A percentile compares a stretch with the other conserved stretches of the same genome.
Conservation (phyloP, 2,329 filamentous ascomycete genomes). For the Xylariaceae sp. region DNA sequence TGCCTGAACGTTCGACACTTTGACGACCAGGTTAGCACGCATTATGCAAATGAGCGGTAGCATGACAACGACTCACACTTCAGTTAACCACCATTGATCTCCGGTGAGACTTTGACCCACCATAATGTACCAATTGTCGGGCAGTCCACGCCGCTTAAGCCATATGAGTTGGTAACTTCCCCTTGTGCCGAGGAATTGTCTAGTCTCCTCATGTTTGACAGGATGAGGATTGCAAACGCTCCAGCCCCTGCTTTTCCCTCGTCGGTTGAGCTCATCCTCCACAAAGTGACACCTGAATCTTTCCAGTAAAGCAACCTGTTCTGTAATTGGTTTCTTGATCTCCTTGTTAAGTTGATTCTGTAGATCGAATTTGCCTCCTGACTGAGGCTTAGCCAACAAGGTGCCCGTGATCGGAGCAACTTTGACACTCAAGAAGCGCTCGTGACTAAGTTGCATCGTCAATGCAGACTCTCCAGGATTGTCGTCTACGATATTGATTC, state of each 20-base stretch:
- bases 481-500: slow-evolving; percentile 61
- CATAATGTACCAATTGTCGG: slow-evolving; percentile 73
- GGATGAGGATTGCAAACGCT: slow-evolving; percentile 52
- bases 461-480: slow-evolving; percentile 74
- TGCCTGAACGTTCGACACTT: slow-evolving; percentile 31
- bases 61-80: slow-evolving; percentile 56
- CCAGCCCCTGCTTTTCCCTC: slow-evolving; percentile 72
- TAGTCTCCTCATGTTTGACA: slow-evolving; percentile 60
- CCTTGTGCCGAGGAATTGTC: slow-evolving; percentile 66
- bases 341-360: slow-evolving; percentile 71
- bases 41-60: neutral
- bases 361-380: slow-evolving; percentile 59
- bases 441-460: slow-evolving; percentile 71
- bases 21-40: slow-evolving; percentile 20
- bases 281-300: slow-evolving; percentile 66
- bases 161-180: slow-evolving; percentile 71
- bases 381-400: slow-evolving; percentile 73
- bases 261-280: slow-evolving; percentile 66
- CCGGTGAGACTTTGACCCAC: slow-evolving; percentile 74
- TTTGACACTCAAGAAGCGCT: slow-evolving; percentile 64
- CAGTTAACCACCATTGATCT: slow-evolving; percentile 80
- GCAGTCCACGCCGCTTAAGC: slow-evolving; percentile 77
- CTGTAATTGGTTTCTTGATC: slow-evolving; percentile 60
- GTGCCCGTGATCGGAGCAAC: slow-evolving; percentile 82
- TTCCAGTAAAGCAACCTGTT: slow-evolving; percentile 65